Evolutionary conservation across 2,329 filamentous ascomycete genomes (phyloP).

Genomic region (Botrytis fragariae): DNA sequence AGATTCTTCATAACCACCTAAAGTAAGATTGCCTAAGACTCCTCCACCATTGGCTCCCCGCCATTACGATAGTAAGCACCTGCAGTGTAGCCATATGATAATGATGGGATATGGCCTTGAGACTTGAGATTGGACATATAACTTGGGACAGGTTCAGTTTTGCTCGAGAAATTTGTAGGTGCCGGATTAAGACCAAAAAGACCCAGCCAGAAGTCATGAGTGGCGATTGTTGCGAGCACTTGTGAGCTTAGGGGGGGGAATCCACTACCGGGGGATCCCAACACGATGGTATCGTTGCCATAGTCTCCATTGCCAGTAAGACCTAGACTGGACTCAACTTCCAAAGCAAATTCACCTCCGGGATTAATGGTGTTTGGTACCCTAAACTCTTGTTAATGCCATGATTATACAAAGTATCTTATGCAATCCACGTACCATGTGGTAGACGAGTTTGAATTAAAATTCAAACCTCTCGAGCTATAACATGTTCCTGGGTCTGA

Average conservation of each 20-base stretch:
- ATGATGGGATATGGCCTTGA: slow-evolving; percentile 41
- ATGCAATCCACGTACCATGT: slow-evolving; percentile 37
- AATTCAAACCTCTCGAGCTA: slow-evolving; percentile 40
- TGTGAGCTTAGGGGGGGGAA: slow-evolving; percentile 28
- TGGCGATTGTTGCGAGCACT: slow-evolving; percentile 37
- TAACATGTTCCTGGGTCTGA: slow-evolving; percentile 37
- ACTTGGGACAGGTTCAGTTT: slow-evolving; percentile 32
- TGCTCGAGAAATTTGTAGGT: slow-evolving; percentile 27
- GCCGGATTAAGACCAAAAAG: slow-evolving; percentile 32
- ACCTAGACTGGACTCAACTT: slow-evolving; percentile 25
- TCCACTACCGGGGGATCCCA: slow-evolving; percentile 22
- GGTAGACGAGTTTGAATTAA: slow-evolving; percentile 40
- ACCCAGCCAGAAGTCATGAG: slow-evolving; percentile 32
- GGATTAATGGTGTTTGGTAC: slow-evolving; percentile 24
- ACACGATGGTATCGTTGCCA: slow-evolving; percentile 30
- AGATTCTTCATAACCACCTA: slow-evolving; percentile 43
- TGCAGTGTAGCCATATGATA: slow-evolving; percentile 46
- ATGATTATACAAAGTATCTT: not conserved
- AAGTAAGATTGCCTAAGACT: slow-evolving; percentile 30
- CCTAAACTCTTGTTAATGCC: slow-evolving; percentile 21
- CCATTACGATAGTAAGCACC: slow-evolving; percentile 42
- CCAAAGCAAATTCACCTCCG: slow-evolving; percentile 27
- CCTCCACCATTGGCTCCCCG: slow-evolving; percentile 16
- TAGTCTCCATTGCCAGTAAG: slow-evolving; percentile 26
- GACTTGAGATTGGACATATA: slow-evolving; percentile 42